Base-by-base conservation (phyloP, 1,139 yeast genomes). In the Debaryomyces psychrophilus region DNA sequence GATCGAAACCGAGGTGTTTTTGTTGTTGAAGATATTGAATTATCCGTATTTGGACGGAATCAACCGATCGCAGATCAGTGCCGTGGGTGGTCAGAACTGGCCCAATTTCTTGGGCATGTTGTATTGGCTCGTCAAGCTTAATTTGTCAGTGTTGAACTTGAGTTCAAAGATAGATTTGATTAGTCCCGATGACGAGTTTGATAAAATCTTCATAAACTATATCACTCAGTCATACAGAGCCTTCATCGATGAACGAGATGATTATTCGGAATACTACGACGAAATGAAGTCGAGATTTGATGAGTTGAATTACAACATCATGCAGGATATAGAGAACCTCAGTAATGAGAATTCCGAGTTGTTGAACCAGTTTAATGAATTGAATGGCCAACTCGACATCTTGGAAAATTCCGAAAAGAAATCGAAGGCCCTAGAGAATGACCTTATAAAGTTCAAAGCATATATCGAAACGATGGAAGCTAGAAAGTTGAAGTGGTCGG, bases 11-110 rank as follows among this genome's bases (percentile, higher is more conserved):
- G 97, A 92, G 52, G 88, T 90, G 8, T 85, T 84, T 54, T 75
- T 79, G 17, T 68, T 89, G 12, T 68, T 92, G 53, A 84, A 82
- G 58, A 74, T 76, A 27, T 65, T 90, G 50, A 81, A 80, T 44
- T 92, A 90, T 59, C 97, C 98, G 1, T 89, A 85, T 62, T 64
- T 90, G 48, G 96, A 88, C 37, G 75, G 87, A 0, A 83, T 90
- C 38, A 87, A 85, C 62, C 82, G 90, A 58, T 85, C 93, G 0
- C 96, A 89, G 61, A 83, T 90, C 28, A 83, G 92, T 41, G 97
- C 97, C 0, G 97, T 90, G 6, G 97, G 97, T 1, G 96, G 96
- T 1, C 86, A 86, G 48, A 85, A 85, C 57, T 90, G 97, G 97
- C 92, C 90, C 14, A 79, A 81, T 18, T 87, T 89, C 57, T 67